Percentiles rank a stretch among this genome's conserved stretches.
phyloP scores from a whole-genome alignment of 148 eudicot genomes.

The Agrostemma githago region DNA sequence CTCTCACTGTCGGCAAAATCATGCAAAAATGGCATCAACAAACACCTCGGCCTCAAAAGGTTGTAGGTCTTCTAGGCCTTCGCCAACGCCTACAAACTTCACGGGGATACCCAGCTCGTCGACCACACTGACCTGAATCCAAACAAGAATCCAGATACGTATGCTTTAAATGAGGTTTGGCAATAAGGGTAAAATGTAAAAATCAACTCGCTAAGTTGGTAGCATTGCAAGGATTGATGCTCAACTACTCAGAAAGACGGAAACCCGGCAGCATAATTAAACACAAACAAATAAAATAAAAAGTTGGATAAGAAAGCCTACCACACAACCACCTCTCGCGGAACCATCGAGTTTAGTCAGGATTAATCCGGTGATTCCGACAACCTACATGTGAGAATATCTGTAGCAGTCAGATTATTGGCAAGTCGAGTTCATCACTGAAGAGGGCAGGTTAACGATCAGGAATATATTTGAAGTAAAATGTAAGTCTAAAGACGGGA shows the following conservation, averaged over 20 bases:
- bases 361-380: conserved; percentile 88
- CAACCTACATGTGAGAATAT: conserved; percentile 50
- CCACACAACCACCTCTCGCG: conserved; percentile 99
- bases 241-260: neutral
- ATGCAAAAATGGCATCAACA: conserved; percentile 81
- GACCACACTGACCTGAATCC: conserved; percentile 82
- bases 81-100: conserved; percentile 98
- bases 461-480: conserved; percentile 1
- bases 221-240: neutral
- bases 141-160: neutral
- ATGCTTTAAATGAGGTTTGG: neutral
- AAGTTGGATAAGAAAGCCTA: conserved; percentile 26
- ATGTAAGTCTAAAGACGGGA: neutral
- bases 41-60: conserved; percentile 90
- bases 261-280: neutral
- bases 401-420: conserved; percentile 15
- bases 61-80: conserved; percentile 95
- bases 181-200: too few species aligned
- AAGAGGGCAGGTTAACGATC: neutral
- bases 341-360: conserved; percentile 97
- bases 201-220: neutral
- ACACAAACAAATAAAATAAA: too few species aligned
- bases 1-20: conserved; percentile 25
- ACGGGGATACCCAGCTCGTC: conserved; percentile 98
- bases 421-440: neutral